Evolutionary conservation across 768 basidiomycete species (phyloP).

Genomic region (Holtermanniella nyarrowii): DNA sequence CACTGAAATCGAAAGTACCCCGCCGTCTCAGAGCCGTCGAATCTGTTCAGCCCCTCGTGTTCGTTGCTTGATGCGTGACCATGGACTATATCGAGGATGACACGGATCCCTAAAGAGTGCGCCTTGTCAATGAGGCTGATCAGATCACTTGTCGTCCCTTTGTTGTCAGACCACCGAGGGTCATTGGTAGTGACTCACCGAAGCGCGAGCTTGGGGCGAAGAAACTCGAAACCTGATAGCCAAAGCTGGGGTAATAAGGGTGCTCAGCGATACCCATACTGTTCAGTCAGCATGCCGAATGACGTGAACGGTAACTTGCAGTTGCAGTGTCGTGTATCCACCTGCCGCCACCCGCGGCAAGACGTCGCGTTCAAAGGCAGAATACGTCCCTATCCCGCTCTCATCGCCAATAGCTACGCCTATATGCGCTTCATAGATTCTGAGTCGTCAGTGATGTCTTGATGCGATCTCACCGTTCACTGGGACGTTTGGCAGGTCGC

Average conservation of each 20-base stretch:
- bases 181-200: not conserved
- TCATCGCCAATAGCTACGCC: not conserved
- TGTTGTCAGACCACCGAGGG: not conserved
- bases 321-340: not conserved
- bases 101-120: not conserved
- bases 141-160: not conserved
- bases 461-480: not conserved
- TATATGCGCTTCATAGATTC: constrained; percentile 3
- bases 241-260: constrained; percentile 4
- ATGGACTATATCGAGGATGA: constrained; percentile 1
- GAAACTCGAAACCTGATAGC: constrained; percentile 1
- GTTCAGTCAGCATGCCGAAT: not conserved
- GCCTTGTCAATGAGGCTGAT: constrained; percentile 1
- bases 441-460: not conserved
- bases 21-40: not conserved
- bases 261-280: constrained; percentile 3
- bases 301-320: not conserved
- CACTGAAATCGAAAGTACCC: constrained; percentile 1
- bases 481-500: not conserved
- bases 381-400: not conserved
- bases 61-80: constrained; percentile 1
- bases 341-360: not conserved
- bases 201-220: constrained; percentile 3
- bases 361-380: not conserved
- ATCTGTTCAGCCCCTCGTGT: not conserved